These are phyloP conservation scores for Acanthamoeba triangularis DNA, from an alignment of 208 protist species.

Conservation along the genomic window DNA sequence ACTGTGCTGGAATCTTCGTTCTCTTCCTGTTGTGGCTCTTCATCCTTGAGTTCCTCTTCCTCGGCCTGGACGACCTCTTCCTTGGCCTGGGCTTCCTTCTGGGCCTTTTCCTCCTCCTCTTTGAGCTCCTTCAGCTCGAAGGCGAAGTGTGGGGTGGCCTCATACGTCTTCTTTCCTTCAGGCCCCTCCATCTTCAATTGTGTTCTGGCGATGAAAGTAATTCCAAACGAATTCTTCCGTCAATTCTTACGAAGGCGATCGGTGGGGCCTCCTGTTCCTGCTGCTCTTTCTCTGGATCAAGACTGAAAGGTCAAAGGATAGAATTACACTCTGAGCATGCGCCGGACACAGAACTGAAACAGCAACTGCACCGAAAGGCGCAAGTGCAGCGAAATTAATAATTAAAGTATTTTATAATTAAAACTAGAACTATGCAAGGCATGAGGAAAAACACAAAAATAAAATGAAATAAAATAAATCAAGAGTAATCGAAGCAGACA, in stretches of 20 bases:
- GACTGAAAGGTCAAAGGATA: too few relatives aligned
- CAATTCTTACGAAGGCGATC: too few relatives aligned
- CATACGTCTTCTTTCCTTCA: not conserved
- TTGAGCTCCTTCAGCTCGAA: conserved; percentile 70
- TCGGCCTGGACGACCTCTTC: not conserved
- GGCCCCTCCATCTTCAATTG: not conserved
- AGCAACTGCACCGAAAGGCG: too few relatives aligned
- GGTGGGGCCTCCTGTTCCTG: too few relatives aligned
- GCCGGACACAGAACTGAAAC: too few relatives aligned
- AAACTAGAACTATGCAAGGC: not conserved
- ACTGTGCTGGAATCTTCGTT: not conserved
- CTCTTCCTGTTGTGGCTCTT: not conserved
- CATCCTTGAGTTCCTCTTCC: not conserved
- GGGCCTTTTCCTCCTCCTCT: conserved; percentile 55
- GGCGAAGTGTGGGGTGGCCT: conserved; percentile 43
- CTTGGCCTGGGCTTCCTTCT: conserved; percentile 31
- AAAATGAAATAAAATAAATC: not conserved
- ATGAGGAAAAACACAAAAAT: not conserved
- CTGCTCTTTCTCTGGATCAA: too few relatives aligned
- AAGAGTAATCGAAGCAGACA: too few relatives aligned
- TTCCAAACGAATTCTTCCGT: too few relatives aligned
- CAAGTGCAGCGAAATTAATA: not conserved
- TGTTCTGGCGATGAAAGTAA: too few relatives aligned
- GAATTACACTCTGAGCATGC: too few relatives aligned
- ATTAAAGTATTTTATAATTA: not conserved